These are phyloP conservation scores for Davidsoniella neocaledoniae DNA, from an alignment of 2,329 filamentous ascomycete species.

Conservation along the genomic window DNA sequence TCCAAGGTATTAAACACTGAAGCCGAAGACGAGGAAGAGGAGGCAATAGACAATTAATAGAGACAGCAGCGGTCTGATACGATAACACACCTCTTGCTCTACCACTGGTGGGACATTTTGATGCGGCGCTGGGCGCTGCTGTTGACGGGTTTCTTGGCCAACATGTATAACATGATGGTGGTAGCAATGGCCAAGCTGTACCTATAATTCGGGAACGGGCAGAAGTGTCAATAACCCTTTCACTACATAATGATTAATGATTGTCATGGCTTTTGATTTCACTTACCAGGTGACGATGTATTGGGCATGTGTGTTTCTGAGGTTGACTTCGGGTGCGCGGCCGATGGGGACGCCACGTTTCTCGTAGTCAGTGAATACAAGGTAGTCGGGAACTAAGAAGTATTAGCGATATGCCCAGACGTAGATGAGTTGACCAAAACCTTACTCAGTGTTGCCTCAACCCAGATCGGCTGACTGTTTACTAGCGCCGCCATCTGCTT, in stretches of 20 bases:
- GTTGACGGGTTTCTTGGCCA: slow-evolving; percentile 63
- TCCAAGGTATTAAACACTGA: slow-evolving; percentile 21
- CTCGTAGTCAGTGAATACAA: slow-evolving; percentile 59
- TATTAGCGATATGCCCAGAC: neutral
- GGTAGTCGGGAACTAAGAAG: slow-evolving; percentile 53
- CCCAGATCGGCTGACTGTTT: slow-evolving; percentile 78
- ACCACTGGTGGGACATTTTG: slow-evolving; percentile 62
- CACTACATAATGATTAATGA: slow-evolving; percentile 5
- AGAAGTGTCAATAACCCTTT: neutral
- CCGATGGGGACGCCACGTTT: slow-evolving; percentile 78
- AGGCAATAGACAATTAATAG: slow-evolving; percentile 16
- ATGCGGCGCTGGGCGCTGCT: slow-evolving; percentile 57
- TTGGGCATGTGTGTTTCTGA: slow-evolving; percentile 92
- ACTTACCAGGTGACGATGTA: slow-evolving; percentile 97
- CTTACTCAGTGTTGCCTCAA: slow-evolving; percentile 87
- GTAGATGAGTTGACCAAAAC: slow-evolving; percentile 6
- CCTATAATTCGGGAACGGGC: slow-evolving; percentile 32
- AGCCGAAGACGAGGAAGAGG: slow-evolving; percentile 24
- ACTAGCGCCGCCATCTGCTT: slow-evolving; percentile 71
- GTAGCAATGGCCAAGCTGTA: slow-evolving; percentile 75
- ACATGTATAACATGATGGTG: slow-evolving; percentile 91
- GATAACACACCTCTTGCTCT: neutral
- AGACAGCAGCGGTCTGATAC: slow-evolving; percentile 16
- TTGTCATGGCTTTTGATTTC: neutral
- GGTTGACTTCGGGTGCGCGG: slow-evolving; percentile 70